These are phyloP conservation scores for Balansia obtecta DNA, from an alignment of 2,329 filamentous ascomycete genomes.

Conservation along the genomic window DNA sequence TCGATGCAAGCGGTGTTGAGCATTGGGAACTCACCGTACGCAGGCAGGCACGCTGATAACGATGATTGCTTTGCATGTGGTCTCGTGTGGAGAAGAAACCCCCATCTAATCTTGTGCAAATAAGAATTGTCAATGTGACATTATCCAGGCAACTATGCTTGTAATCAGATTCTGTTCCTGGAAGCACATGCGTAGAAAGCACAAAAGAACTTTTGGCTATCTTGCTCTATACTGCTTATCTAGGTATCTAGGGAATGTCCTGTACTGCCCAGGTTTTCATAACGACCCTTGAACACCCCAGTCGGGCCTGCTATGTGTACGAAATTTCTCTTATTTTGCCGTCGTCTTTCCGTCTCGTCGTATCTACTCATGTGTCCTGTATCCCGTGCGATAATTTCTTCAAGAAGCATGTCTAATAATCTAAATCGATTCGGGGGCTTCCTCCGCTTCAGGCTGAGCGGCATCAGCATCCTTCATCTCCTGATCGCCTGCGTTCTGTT, in stretches of 20 bases:
- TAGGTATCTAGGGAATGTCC: background rate
- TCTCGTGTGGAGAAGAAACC: too few relatives aligned
- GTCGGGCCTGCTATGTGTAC: background rate
- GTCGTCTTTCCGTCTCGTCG: background rate
- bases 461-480: slow-evolving; percentile 52
- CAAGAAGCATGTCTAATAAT: slow-evolving; percentile 5
- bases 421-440: slow-evolving; percentile 26
- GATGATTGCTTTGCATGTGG: too few relatives aligned
- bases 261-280: background rate
- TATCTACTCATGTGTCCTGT: slow-evolving; percentile 10
- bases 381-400: background rate
- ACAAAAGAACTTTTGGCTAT: background rate
- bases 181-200: background rate
- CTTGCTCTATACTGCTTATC: slow-evolving; percentile 3
- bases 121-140: too few relatives aligned
- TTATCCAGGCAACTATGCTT: too few relatives aligned
- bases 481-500: slow-evolving; percentile 40
- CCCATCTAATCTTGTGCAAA: too few relatives aligned
- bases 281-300: background rate
- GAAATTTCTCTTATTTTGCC: background rate
- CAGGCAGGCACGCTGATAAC: too few relatives aligned
- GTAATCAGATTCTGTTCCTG: too few relatives aligned
- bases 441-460: slow-evolving; percentile 37
- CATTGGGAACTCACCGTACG: too few relatives aligned
- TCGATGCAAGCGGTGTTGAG: too few relatives aligned